phyloP scores from a whole-genome alignment of 2,329 filamentous ascomycete genomes.

The Leptodontidium sp. region DNA sequence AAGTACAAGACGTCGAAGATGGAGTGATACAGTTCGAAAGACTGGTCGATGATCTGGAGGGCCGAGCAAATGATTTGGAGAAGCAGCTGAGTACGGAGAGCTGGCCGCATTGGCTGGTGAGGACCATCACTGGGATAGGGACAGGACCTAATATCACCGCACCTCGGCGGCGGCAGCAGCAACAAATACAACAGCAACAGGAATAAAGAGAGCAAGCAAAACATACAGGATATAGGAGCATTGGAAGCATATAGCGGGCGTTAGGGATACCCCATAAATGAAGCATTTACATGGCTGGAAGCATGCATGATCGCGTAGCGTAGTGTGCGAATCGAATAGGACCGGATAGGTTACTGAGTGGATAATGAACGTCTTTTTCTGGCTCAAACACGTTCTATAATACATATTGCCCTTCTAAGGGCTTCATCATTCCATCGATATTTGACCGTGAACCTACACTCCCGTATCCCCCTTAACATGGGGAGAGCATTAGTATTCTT shows the following conservation, averaged over 20 bases:
- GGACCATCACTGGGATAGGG: conserved; percentile 46
- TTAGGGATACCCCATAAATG: conserved; percentile 41
- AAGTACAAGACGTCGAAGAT: conserved; percentile 87
- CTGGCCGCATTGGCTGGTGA: conserved; percentile 47
- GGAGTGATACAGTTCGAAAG: conserved; percentile 81
- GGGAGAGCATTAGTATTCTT: neutral
- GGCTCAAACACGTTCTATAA: conserved; percentile 33
- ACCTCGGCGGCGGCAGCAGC: conserved; percentile 23
- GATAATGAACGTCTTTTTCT: conserved; percentile 35
- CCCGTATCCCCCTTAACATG: neutral
- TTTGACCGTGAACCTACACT: neutral
- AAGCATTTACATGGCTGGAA: conserved; percentile 39
- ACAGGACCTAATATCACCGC: conserved; percentile 43
- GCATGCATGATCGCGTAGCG: conserved; percentile 17
- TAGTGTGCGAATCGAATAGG: neutral
- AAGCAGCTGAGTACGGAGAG: conserved; percentile 44
- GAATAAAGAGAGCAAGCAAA: neutral
- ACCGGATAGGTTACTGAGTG: conserved; percentile 27
- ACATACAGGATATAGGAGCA: conserved; percentile 28
- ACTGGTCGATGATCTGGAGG: conserved; percentile 77
- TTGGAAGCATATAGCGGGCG: conserved; percentile 39
- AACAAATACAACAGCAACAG: conserved; percentile 11
- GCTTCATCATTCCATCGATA: conserved; percentile 14
- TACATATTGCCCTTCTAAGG: conserved; percentile 36
- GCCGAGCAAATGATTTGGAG: conserved; percentile 68